These are phyloP conservation scores for Eucalyptus globulus DNA, from an alignment of 345 rosid genomes.

Conservation along the genomic window DNA sequence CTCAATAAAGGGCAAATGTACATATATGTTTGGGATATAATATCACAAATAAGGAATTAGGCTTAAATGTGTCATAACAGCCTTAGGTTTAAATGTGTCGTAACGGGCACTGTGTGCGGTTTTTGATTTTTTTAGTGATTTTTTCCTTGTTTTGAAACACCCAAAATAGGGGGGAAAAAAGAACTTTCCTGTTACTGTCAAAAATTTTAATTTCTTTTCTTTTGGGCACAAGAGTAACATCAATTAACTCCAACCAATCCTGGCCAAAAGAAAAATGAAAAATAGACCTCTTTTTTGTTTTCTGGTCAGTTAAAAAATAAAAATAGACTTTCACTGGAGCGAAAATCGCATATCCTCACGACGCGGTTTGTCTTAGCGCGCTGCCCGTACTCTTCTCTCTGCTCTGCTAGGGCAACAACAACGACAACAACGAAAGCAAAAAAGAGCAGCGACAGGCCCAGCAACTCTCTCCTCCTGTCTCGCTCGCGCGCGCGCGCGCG, in stretches of 20 bases:
- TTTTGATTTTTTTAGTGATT: neutral
- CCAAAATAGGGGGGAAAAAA: neutral
- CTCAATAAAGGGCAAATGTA: accelerated
- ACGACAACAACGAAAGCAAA: neutral
- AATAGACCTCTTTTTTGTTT: neutral
- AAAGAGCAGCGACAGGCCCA: neutral
- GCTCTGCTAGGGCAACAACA: neutral
- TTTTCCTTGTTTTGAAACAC: neutral
- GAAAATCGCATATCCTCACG: neutral
- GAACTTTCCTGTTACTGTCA: neutral
- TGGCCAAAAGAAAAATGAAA: neutral
- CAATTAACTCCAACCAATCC: neutral
- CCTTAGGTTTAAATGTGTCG: neutral
- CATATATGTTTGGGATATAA: too few relatives aligned
- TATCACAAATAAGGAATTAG: too few relatives aligned
- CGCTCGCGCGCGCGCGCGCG: neutral
- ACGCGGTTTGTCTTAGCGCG: neutral
- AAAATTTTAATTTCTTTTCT: too few relatives aligned
- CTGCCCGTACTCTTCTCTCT: neutral
- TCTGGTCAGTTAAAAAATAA: neutral
- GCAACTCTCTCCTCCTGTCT: neutral
- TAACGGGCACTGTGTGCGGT: accelerated
- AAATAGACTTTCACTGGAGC: neutral
- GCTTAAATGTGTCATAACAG: neutral
- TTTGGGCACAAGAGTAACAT: neutral